Conservation (phyloP, 2,329 filamentous ascomycete genomes). For the Pezicula neosporulosa region DNA sequence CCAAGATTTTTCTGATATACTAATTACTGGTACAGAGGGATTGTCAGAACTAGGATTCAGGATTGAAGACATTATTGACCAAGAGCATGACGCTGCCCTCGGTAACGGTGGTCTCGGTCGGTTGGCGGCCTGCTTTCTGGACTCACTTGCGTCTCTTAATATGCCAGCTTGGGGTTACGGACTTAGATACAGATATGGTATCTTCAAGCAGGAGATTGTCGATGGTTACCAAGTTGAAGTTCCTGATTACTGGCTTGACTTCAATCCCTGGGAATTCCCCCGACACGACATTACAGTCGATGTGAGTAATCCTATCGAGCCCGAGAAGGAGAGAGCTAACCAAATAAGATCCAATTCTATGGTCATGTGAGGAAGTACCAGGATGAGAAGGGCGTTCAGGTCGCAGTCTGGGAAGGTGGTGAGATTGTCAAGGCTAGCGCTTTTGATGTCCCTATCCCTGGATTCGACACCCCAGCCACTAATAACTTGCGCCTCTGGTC, state of each 20-base stretch:
- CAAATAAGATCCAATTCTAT: slow-evolving; percentile 77
- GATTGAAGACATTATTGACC: slow-evolving; percentile 90
- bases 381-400: slow-evolving; percentile 72
- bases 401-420: slow-evolving; percentile 83
- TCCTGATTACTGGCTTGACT: slow-evolving; percentile 98
- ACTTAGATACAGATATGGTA: slow-evolving; percentile 90
- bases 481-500: slow-evolving; percentile 98
- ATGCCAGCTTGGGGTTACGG: slow-evolving; percentile 98
- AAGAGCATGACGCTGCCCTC: slow-evolving; percentile 94
- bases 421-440: slow-evolving; percentile 90
- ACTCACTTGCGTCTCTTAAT: slow-evolving; percentile 91
- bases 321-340: slow-evolving; percentile 23
- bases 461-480: slow-evolving; percentile 83
- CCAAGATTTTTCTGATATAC: slow-evolving; percentile 1
- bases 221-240: slow-evolving; percentile 98
- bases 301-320: slow-evolving; percentile 38
- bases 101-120: slow-evolving; percentile 95
- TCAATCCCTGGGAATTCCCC: slow-evolving; percentile 99
- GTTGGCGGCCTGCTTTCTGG: slow-evolving; percentile 93
- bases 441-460: slow-evolving; percentile 90
- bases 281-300: slow-evolving; percentile 93
- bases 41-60: slow-evolving; percentile 89
- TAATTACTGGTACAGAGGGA: slow-evolving; percentile 55
- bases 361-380: slow-evolving; percentile 74
- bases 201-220: slow-evolving; percentile 99